A percentile compares a stretch with the other conserved stretches of the same genome.
Evolutionary conservation across 2,329 filamentous ascomycete genomes (phyloP).

Genomic region (Xylaria sp.): DNA sequence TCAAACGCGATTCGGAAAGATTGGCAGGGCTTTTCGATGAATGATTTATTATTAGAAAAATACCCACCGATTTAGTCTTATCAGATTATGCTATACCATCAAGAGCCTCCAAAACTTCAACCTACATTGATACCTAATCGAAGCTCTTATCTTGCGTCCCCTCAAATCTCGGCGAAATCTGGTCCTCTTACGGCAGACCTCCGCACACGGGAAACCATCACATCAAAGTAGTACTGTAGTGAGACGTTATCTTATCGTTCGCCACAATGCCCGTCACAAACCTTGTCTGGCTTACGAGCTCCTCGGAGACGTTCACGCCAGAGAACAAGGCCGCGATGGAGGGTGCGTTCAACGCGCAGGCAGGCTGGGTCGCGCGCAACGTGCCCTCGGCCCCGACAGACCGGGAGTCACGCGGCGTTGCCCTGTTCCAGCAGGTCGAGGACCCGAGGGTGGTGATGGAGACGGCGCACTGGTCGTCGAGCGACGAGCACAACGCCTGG

Average conservation of each 20-base stretch:
- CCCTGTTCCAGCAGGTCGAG: conserved; percentile 51
- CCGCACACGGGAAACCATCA: background rate
- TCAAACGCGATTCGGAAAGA: conserved; percentile 22
- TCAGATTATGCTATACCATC: conserved; percentile 25
- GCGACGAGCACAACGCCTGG: conserved; percentile 56
- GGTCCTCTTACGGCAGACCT: background rate
- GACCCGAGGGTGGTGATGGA: conserved; percentile 55
- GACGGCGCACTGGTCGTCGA: conserved; percentile 58
- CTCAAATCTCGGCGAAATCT: background rate
- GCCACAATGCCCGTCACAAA: conserved; percentile 44
- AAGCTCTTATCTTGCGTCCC: background rate
- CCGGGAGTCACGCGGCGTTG: conserved; percentile 50
- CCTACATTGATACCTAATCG: conserved; percentile 1
- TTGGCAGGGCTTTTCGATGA: conserved; percentile 4
- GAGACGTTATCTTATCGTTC: conserved; percentile 4
- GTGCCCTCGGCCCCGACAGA: conserved; percentile 51
- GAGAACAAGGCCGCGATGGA: conserved; percentile 53
- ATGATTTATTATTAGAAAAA: conserved; percentile 33
- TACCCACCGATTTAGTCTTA: conserved; percentile 7
- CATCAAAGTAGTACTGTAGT: too few species aligned
- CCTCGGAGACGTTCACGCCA: conserved; percentile 45
- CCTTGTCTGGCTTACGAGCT: conserved; percentile 44
- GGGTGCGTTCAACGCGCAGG: conserved; percentile 56
- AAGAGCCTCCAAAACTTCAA: conserved; percentile 2
- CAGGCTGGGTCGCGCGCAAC: conserved; percentile 54